Evolutionary conservation across 805 yeast species (phyloP), one percentile per base, ranked within the genome.

Genomic region (Allodekkera sacchari): DNA sequence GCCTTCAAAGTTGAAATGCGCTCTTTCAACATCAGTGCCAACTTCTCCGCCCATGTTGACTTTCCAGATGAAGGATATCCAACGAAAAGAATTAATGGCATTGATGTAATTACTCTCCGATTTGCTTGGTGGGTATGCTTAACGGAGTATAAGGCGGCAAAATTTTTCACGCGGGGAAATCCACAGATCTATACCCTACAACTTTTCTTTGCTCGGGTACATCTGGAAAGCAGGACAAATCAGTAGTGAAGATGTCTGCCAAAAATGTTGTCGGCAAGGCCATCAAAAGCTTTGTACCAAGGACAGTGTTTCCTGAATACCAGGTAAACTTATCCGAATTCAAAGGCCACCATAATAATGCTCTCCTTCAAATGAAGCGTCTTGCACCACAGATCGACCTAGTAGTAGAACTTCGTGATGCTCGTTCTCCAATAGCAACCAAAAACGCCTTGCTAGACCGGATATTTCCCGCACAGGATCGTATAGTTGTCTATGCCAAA

Each of bases 21-120:
- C 3, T 42, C 52, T 37, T 71, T 62, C n/a, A 88, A 61, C 12
- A 53, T 59, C 1, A 41, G 39, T 11, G 63, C 58, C 17, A 89
- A 61, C 38, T 70, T 66, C 23, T 62, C 51, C 1, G 95, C 92
- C 55, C 84, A 68, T 1, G 76, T 72, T 4, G 92, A 70, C 50
- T 89, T 89, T 2, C 97, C 97, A 4, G 83, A 68, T 16, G 79
- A 65, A 3, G 98, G 97, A 31, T 67, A 76, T 1, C 98, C 98
- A 1, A 94, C 77, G 31, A 92, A 63, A 18, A 84, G 62, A 6
- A 89, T 65, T 19, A 89, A 61, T 2, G 97, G 97, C 98, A 89
- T 92, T 1, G 9, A 29, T 7, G 6, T 17, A 22, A 10, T 16
- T 16, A n/a, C n/a, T n/a, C n/a, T n/a, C n/a, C n/a, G n/a, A n/a